Evolutionary conservation across 1,284 basidiomycete species (phyloP), one percentile per base, ranked within the genome.

Genomic region (Coniophora puteana): DNA sequence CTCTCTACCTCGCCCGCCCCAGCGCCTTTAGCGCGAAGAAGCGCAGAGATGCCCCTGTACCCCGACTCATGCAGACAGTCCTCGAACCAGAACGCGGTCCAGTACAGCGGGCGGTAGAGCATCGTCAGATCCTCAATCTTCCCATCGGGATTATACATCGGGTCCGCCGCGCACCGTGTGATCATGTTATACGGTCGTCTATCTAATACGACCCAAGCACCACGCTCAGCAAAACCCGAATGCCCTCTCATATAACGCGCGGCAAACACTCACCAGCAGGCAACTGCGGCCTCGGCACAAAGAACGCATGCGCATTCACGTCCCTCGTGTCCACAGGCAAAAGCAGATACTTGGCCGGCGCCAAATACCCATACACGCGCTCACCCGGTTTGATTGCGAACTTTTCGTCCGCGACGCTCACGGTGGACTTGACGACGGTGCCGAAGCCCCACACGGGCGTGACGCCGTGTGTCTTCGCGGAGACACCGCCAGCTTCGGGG

Each of bases 401-500:
- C 50, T 77, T 70, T n/a, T n/a, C n/a, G n/a, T n/a, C n/a, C n/a
- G n/a, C n/a, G n/a, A n/a, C n/a, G n/a, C n/a, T n/a, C n/a, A n/a
- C n/a, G 1, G 65, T 66, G 1, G 78, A 80, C 37, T 51, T 56
- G 3, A 74, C 48, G 4, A 83, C 57, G 1, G 72, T 76, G 7
- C 72, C 80, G 46, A 80, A 83, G 4, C 78, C 80, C 81, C 80
- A 83, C 6, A 81, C 80, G 0, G 81, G 80, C 16, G 79, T 70
- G 18, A 83, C 54, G 0, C 80, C 81, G 51, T 82, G 74, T 0
- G 72, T 74, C 41, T 63, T 62, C 6, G 66, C 48, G 2, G 73
- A 73, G 2, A 68, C 62, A 8, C 49, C 50, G 31, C 47, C 38
- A 8, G 55, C 44, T 10, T 63, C 57, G 23, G 78, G 78, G 2